Conservation (phyloP, 805 yeast genomes). For the Torulaspora microellipsoides region DNA sequence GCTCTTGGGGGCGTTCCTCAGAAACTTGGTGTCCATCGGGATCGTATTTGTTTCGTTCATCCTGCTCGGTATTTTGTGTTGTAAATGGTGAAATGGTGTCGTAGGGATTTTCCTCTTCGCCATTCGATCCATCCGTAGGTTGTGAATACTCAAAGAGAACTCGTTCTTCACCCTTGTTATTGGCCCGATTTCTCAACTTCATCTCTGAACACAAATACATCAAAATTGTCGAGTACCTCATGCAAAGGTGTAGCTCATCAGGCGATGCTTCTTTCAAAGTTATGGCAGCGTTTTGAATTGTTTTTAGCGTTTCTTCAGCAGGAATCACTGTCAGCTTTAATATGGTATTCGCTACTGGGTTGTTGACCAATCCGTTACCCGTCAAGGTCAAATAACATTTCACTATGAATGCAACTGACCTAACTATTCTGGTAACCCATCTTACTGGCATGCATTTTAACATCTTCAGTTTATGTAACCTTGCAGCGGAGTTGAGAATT, state of each 20-base stretch:
- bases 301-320: constrained; percentile 61
- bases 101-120: too few species aligned
- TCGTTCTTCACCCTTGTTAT: not conserved
- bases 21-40: too few species aligned
- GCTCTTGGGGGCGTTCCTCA: too few species aligned
- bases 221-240: constrained; percentile 70
- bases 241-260: constrained; percentile 80
- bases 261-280: constrained; percentile 80
- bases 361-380: constrained; percentile 28
- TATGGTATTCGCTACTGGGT: constrained; percentile 42
- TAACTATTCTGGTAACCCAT: constrained; percentile 81
- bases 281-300: constrained; percentile 67
- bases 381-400: constrained; percentile 73
- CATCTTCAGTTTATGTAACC: constrained; percentile 61
- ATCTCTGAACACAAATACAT: constrained; percentile 74
- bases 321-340: constrained; percentile 61
- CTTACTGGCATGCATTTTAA: constrained; percentile 83
- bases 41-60: too few species aligned
- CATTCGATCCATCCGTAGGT: too few species aligned
- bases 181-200: constrained; percentile 39
- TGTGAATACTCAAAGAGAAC: too few species aligned
- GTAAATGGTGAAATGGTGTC: too few species aligned
- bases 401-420: constrained; percentile 86
- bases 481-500: constrained; percentile 61
- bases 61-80: too few species aligned